These are phyloP conservation scores for Solanum tarijense DNA, from an alignment of 257 asterid species.

Conservation along the genomic window DNA sequence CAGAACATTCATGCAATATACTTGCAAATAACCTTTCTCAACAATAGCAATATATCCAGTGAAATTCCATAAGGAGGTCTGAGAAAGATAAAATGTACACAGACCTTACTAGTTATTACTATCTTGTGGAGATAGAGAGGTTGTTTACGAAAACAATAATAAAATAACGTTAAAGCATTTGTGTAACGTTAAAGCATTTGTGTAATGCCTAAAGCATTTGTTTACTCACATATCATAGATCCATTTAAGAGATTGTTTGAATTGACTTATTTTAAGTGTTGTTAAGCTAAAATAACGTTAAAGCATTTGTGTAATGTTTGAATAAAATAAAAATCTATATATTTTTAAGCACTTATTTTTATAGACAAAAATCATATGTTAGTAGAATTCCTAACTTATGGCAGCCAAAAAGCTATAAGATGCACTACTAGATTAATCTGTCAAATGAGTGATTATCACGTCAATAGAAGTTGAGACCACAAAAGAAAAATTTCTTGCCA, in stretches of 20 bases:
- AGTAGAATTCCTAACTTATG: too few species aligned
- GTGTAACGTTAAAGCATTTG: too few species aligned
- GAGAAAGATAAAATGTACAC: too few species aligned
- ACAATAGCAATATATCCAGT: not conserved
- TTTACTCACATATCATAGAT: not conserved
- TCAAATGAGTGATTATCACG: not conserved
- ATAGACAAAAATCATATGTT: not conserved
- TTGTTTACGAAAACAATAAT: not conserved
- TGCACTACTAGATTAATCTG: not conserved
- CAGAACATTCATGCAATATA: not conserved
- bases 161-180: too few species aligned
- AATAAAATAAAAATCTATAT: not conserved
- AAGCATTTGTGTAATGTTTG: not conserved
- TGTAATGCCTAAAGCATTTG: too few species aligned
- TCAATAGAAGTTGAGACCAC: not conserved
- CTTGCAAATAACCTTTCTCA: not conserved
- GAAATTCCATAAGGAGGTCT: not conserved
- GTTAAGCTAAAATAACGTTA: not conserved
- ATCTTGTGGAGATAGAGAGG: too few species aligned
- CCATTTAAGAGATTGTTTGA: not conserved
- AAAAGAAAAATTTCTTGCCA: not conserved
- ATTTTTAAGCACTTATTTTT: not conserved
- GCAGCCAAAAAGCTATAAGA: not conserved
- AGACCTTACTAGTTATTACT: too few species aligned
- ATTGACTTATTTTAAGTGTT: not conserved